Percentiles rank a stretch among this genome's conserved stretches.
Evolutionary conservation across 2,329 filamentous ascomycete genomes (phyloP).

Genomic region (Hypoxylon sp.): DNA sequence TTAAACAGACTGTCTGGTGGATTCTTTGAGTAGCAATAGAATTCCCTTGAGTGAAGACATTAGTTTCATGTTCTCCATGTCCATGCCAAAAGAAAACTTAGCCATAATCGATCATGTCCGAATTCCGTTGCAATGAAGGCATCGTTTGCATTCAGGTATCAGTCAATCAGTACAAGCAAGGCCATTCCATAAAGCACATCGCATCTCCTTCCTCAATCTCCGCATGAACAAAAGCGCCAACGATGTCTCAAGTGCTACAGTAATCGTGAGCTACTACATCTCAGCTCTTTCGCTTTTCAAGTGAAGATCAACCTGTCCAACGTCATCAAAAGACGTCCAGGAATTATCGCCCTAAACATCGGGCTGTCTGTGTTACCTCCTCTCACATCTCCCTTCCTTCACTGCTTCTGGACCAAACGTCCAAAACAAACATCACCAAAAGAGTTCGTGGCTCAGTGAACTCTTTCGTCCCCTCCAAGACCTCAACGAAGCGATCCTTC

Average conservation of each 20-base stretch:
- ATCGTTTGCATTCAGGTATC: not conserved
- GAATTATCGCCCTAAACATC: not conserved
- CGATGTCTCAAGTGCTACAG: not conserved
- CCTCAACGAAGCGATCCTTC: not conserved
- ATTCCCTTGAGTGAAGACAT: no score
- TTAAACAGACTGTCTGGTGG: not conserved
- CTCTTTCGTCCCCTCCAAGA: not conserved
- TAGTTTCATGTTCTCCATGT: no score
- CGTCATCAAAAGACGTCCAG: not conserved
- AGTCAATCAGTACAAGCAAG: not conserved
- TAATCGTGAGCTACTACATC: not conserved
- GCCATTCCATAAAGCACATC: not conserved
- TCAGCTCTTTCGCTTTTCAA: not conserved
- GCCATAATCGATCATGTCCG: not conserved
- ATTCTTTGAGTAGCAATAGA: not conserved
- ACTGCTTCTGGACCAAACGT: not conserved
- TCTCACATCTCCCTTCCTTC: not conserved
- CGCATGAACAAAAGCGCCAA: not conserved
- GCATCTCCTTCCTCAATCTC: not conserved
- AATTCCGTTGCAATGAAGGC: not conserved
- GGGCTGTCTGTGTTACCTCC: not conserved
- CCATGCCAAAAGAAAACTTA: no score
- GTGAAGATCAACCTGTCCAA: not conserved
- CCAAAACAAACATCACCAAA: not conserved
- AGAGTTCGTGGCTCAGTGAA: no score